Conservation (phyloP, 140 eudicot species). For the Ambrosia hybrid region DNA sequence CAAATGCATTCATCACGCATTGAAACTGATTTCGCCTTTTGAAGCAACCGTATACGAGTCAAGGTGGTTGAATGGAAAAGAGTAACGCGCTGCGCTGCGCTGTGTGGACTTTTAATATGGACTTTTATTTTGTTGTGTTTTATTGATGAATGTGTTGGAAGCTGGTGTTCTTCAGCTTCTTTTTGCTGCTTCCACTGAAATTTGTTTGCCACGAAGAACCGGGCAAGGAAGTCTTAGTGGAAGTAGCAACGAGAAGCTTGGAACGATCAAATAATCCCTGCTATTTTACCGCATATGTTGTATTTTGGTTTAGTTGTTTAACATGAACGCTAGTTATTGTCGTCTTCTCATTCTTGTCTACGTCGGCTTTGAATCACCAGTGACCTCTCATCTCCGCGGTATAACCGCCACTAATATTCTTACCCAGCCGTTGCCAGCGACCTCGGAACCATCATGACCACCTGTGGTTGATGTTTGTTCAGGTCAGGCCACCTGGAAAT, state of each 20-base stretch:
- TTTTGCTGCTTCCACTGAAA: constrained; percentile 98
- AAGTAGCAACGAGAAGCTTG: constrained; percentile 98
- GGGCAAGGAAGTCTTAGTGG: constrained; percentile 71
- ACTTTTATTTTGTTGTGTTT: neutral
- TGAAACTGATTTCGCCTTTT: constrained; percentile 43
- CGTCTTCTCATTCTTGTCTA: neutral
- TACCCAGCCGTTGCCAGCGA: too few relatives aligned
- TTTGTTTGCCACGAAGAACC: constrained; percentile 48
- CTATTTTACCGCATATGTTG: constrained; percentile 24
- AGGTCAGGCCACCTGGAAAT: neutral
- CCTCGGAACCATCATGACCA: too few relatives aligned
- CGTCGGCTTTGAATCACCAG: neutral
- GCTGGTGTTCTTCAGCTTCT: constrained; percentile 68
- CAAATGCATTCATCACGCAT: constrained; percentile 71
- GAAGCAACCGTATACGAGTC: constrained; percentile 45
- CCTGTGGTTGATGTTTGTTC: neutral
- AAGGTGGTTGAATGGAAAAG: constrained; percentile 44
- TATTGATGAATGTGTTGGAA: constrained; percentile 23
- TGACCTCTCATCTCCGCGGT: too few relatives aligned
- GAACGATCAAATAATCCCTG: constrained; percentile 63
- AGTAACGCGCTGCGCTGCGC: neutral
- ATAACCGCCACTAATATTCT: too few relatives aligned
- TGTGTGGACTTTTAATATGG: neutral
- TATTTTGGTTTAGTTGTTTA: constrained; percentile 17
- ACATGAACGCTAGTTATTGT: constrained; percentile 10